Conservation (phyloP, 2,329 filamentous ascomycete species). For the Fusarium zealandicum region DNA sequence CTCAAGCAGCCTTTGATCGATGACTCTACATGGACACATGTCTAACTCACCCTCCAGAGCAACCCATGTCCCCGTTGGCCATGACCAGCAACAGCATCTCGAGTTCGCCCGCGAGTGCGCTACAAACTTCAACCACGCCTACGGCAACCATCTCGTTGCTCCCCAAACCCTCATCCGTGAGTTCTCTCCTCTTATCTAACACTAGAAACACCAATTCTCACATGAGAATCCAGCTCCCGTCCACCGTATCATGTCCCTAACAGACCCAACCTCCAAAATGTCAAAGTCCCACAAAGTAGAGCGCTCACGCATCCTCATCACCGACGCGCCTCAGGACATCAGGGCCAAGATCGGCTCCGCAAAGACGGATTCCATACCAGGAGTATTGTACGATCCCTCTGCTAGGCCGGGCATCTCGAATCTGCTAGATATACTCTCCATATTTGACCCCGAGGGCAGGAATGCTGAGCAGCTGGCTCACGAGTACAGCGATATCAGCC, state of each 20-base stretch:
- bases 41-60: constrained; percentile 57
- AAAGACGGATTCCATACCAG: constrained; percentile 74
- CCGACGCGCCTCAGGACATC: constrained; percentile 71
- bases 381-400: constrained; percentile 75
- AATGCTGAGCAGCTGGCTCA: constrained; percentile 51
- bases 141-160: constrained; percentile 67
- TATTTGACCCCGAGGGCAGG: constrained; percentile 62
- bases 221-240: constrained; percentile 65
- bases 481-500: constrained; percentile 48
- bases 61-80: constrained; percentile 95
- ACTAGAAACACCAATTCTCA: neutral
- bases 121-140: constrained; percentile 83
- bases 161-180: constrained; percentile 78
- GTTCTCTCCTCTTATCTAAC: neutral
- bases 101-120: constrained; percentile 91
- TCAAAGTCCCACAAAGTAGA: constrained; percentile 82
- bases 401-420: constrained; percentile 85
- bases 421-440: constrained; percentile 79
- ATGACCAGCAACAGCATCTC: constrained; percentile 92
- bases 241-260: constrained; percentile 89
- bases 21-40: neutral
- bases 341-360: constrained; percentile 73
- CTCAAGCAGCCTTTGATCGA: neutral
- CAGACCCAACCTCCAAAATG: constrained; percentile 84
- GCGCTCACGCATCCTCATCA: constrained; percentile 83